Conservation (phyloP, 2,329 filamentous ascomycete genomes). For the Ophiostoma sp. region DNA sequence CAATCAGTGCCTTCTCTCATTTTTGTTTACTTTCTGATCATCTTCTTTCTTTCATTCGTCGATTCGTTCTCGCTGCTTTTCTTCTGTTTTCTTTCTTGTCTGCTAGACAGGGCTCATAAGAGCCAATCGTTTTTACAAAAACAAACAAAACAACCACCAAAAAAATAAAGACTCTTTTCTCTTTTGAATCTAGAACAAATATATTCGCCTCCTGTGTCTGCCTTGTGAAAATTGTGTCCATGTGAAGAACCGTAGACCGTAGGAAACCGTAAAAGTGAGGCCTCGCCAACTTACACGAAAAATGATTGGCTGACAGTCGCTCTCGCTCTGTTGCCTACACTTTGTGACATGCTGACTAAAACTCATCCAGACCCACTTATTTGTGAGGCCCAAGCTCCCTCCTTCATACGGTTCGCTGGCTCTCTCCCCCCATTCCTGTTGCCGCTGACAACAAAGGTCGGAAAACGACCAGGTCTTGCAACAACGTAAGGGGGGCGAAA, state of each 20-base stretch:
- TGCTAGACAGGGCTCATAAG: not conserved
- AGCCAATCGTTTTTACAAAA: not conserved
- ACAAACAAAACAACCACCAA: not conserved
- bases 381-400: constrained; percentile 14
- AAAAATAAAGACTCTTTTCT: not conserved
- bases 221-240: constrained; percentile 11
- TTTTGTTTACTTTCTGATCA: not conserved
- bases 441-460: constrained; percentile 22
- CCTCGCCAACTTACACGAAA: not conserved
- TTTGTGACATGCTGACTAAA: not conserved
- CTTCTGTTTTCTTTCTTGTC: not conserved
- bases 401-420: not conserved
- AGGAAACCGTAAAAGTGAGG: not conserved
- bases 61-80: too few species aligned
- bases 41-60: not conserved
- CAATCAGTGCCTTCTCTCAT: not conserved
- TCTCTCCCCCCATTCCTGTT: constrained; percentile 18
- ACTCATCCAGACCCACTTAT: constrained; percentile 10
- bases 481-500: constrained; percentile 15
- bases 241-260: not conserved
- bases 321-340: constrained; percentile 1
- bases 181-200: not conserved
- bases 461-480: constrained; percentile 8
- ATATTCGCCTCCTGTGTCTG: constrained; percentile 12
- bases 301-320: constrained; percentile 13